Conservation (phyloP, 139 green algal species). For the Klebsormidium nitens region DNA sequence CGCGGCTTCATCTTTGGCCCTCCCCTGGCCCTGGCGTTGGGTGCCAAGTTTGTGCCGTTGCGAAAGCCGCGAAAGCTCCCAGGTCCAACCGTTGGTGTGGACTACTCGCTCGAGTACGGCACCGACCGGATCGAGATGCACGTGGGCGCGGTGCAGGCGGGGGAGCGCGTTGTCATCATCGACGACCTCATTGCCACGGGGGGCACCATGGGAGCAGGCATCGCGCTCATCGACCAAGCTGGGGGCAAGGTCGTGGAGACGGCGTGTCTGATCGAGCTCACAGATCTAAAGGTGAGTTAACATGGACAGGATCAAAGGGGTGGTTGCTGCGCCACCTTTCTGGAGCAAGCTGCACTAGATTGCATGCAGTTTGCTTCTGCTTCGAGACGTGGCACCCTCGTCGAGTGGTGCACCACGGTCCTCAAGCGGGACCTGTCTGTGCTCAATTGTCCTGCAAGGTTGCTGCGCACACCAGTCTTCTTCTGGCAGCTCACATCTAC, state of each 20-base stretch:
- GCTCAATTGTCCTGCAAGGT: too few relatives aligned
- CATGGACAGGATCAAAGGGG: too few relatives aligned
- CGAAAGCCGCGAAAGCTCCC: conserved; percentile 97
- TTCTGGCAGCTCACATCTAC: too few relatives aligned
- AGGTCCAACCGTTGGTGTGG: conserved; percentile 60
- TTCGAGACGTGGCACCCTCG: too few relatives aligned
- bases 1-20: conserved; percentile 97
- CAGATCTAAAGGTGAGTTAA: conserved; percentile 29
- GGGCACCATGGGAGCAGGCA: conserved; percentile 76
- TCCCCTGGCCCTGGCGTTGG: conserved; percentile 81
- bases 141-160: conserved; percentile 66
- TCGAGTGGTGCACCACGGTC: too few relatives aligned
- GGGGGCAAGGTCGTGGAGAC: conserved; percentile 22
- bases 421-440: too few relatives aligned
- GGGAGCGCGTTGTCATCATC: conserved; percentile 84
- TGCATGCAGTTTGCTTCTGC: too few relatives aligned
- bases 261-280: conserved; percentile 23
- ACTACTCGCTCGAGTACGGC: conserved; percentile 72
- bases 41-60: conserved; percentile 83
- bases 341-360: too few relatives aligned
- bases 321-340: too few relatives aligned
- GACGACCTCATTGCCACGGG: conserved; percentile 98
- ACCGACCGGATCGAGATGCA: conserved; percentile 97
- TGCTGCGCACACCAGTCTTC: too few relatives aligned
- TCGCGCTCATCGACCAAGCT: conserved; percentile 49